Evolutionary conservation across 2,329 filamentous ascomycete species (phyloP), one percentile per base, ranked within the genome.

Genomic region (Byssochlamys sp.): DNA sequence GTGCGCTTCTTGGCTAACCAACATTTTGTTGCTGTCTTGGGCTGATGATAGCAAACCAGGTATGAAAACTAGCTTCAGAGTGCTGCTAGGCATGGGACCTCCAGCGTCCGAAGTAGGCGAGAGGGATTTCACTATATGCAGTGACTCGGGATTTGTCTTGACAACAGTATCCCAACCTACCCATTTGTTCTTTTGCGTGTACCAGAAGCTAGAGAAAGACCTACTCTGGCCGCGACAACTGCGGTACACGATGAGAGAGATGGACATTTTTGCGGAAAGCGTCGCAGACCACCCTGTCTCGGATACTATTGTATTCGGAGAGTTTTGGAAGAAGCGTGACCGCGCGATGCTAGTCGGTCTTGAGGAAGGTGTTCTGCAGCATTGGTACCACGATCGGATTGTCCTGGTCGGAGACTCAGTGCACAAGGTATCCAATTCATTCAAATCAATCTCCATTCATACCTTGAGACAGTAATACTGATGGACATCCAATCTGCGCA

Each of bases 311-410:
- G 6, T 45, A 9, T 45, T 45, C 19, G 39, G 39, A 9, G 39
- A 45, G 39, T 4, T 45, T 24, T 45, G 39, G 39, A 45, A 45
- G n/a, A 45, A 45, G 39, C 39, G 39, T 45, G 3, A 45, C 39
- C 39, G 39, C 14, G 39, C 39, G n/a, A 45, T 9, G 24, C 2
- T 58, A 29, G 55, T 54, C 28, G 55, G 48, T 48, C 3, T 58
- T 9, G 56, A 58, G 45, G 56, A 58, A 26, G 56, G 56, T 12
- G 12, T 58, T 7, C 53, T 58, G 27, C 24, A 58, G 5, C 33
- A 53, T n/a, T 58, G 56, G 56, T 35, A 52, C 27, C 50, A 39
- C 26, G 53, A 33, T 52, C 52, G 56, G 33, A 58, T 58, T 55
- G 56, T 52, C 7, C 25, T 58, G 3, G 56, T 48, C 25, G 56